Evolutionary conservation across 1,139 yeast species (phyloP), one percentile per base, ranked within the genome.

Genomic region (Scheffersomyces parashehatae): DNA sequence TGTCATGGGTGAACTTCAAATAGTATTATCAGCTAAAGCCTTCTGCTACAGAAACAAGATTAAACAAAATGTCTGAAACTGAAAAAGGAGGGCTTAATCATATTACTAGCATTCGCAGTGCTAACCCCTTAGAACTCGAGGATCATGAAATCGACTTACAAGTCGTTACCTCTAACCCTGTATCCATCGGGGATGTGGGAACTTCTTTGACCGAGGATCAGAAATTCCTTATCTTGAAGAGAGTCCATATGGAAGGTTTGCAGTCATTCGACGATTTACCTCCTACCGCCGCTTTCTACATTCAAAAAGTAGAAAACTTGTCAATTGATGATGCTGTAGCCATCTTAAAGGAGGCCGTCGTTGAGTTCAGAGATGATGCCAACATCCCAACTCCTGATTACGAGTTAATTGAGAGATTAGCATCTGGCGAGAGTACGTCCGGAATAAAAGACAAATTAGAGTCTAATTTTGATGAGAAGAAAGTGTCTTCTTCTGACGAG

Each of bases 241-340:
- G 68, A 50, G 45, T 67, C 32, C 57, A 64, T 35, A 58, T 56
- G 45, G 64, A 58, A 20, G 55, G 54, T 34, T 52, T 63, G 44
- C 39, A 45, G 1, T 41, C 57, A 12, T 54, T 63, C 44, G 67
- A 64, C 5, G 64, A 68, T 39, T 58, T 70, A 40, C 74, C 74
- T 3, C 48, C 61, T 12, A 53, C 56, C 29, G 60, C 55, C 6
- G 41, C 56, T 10, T 59, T 54, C 41, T 53, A 60, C 58, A 49
- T 60, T 42, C 57, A 57, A 38, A 60, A 59, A 43, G 50, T 59
- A 35, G 56, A 53, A 34, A 39, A 37, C n/a, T 44, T 61, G 39
- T 20, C 56, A 3, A 43, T 44, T 10, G 38, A 40, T 1, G 60
- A 59, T 13, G 56, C 65, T 2, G 12, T 59, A 14, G 49, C 46